Base-by-base conservation (phyloP, 176 grass and related monocot species). In the Phoenix dactylifera region DNA sequence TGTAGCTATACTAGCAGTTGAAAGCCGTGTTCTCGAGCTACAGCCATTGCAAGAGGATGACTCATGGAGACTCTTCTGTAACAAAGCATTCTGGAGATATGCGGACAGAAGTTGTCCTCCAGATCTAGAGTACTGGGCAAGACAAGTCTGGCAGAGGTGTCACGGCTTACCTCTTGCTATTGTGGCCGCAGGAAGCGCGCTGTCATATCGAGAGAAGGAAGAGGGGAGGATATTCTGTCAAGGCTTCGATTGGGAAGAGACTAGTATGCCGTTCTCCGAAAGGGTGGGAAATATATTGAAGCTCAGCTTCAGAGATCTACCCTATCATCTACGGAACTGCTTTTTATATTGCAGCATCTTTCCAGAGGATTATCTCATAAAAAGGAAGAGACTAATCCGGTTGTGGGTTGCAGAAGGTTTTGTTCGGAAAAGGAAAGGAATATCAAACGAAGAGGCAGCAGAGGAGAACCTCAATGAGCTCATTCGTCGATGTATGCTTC, bases 401-500 rank as follows among this genome's bases (percentile, higher is more conserved):
- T 64, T 60, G 6, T 78, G 67, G 76, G 54, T 78, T 72, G 76
- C 67, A 10, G 67, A 78, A 78, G 55, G 64, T 20, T 76, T 77
- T 71, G 49, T 77, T 15, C 49, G 6, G 49, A 62, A 62, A 39
- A 64, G 63, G 50, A 53, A 59, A 50, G 18, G 48, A 3, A 72
- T 23, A 16, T 57, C 67, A 30, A 16, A 50, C 24, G 68, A 79
- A 57, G 68, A 78, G 48, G 68, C 65, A 0, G 73, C 64, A 2
- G 73, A 76, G 55, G 32, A 30, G 18, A 59, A 76, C 32, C 50
- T 76, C n/a, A 59, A 50, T 16, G 73, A 77, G 24, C 59, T 77
- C 49, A 26, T 77, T 20, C 64, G 24, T 19, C 57, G 65, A 16
- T 62, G 59, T 26, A 64, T 74, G 59, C 53, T 74, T 15, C 71